Percentiles rank a stretch among this genome's conserved stretches.
Evolutionary conservation across 495 filamentous ascomycete species (phyloP).

Genomic region (Lasiosphaeria hispida): DNA sequence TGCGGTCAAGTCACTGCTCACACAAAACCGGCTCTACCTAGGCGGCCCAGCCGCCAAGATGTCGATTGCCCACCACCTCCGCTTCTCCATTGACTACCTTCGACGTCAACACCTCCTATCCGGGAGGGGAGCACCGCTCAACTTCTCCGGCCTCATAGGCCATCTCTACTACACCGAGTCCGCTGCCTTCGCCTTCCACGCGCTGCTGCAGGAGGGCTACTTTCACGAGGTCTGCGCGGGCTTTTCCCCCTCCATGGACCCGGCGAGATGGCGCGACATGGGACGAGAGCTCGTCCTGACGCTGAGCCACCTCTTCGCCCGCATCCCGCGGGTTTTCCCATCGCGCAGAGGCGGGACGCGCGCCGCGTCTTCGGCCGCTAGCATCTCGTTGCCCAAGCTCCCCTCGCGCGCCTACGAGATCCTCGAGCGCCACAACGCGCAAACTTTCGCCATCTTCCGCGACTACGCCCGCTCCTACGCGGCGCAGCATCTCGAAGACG

Average conservation of each 20-base stretch:
- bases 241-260: conserved; percentile 41
- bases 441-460: conserved; percentile 61
- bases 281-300: conserved; percentile 57
- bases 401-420: conserved; percentile 53
- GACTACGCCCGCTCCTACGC: conserved; percentile 68
- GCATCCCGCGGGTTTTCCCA: conserved; percentile 21
- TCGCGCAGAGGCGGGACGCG: conserved; percentile 37
- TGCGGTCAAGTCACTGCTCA: conserved; percentile 63
- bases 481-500: conserved; percentile 54
- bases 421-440: conserved; percentile 57
- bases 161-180: conserved; percentile 75
- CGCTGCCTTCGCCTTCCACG: conserved; percentile 68
- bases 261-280: conserved; percentile 26
- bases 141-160: conserved; percentile 63
- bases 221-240: conserved; percentile 61
- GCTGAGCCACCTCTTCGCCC: conserved; percentile 63
- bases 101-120: conserved; percentile 64
- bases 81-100: conserved; percentile 79
- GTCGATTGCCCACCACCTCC: conserved; percentile 68
- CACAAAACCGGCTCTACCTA: conserved; percentile 65
- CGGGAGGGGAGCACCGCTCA: conserved; percentile 57
- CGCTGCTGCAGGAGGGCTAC: conserved; percentile 64
- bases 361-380: conserved; percentile 55
- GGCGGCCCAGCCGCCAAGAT: conserved; percentile 59
- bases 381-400: conserved; percentile 60